Percentiles rank a stretch among this genome's conserved stretches.
Conservation (phyloP, 305 asterid genomes). For the Fraxinus sp. region DNA sequence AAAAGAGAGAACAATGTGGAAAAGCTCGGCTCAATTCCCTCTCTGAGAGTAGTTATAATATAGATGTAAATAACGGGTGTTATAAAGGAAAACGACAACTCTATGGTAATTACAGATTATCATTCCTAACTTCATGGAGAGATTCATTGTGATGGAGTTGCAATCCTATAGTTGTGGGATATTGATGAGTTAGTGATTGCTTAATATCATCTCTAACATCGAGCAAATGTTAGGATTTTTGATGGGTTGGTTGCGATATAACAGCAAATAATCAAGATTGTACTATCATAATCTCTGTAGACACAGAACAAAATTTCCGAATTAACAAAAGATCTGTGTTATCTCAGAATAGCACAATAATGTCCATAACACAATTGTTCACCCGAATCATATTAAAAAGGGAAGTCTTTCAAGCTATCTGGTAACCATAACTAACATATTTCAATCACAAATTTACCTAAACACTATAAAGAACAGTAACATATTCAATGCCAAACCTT, state of each 20-base stretch:
- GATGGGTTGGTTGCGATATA: not conserved
- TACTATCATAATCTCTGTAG: not conserved
- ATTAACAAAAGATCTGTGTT: not conserved
- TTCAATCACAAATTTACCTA: not conserved
- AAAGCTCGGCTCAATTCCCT: not conserved
- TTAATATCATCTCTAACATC: not conserved
- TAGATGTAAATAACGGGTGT: not conserved
- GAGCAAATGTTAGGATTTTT: not conserved
- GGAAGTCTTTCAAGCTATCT: not conserved
- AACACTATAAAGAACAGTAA: not conserved
- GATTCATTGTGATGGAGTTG: not conserved
- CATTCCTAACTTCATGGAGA: not conserved
- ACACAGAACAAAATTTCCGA: not conserved
- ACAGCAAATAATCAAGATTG: not conserved
- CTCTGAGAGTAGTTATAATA: not conserved
- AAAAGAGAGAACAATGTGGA: not conserved
- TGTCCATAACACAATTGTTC: not conserved
- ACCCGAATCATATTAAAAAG: not conserved
- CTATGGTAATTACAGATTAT: not conserved
- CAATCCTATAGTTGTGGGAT: not conserved
- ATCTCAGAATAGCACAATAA: not conserved
- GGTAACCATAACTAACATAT: not conserved
- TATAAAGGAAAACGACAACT: not conserved
- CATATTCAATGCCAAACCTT: not conserved
- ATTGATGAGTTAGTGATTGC: not conserved